Evolutionary conservation across 2,329 filamentous ascomycete species (phyloP).

Genomic region (Trichophyton mentagrophytes): DNA sequence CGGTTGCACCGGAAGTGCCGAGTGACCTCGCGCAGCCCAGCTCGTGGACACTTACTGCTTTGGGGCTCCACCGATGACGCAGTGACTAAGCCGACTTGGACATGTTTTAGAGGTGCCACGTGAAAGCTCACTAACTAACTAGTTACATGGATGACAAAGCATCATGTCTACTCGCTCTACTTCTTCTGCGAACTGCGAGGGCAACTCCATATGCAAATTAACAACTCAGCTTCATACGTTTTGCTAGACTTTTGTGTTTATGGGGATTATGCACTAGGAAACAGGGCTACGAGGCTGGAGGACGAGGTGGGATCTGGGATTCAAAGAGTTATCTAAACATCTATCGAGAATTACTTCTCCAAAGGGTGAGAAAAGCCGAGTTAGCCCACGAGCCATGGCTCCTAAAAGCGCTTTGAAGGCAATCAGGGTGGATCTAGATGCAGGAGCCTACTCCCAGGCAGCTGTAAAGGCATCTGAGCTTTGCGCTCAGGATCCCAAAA

Average conservation of each 20-base stretch:
- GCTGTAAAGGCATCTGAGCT: slow-evolving; percentile 55
- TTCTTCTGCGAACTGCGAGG: no score
- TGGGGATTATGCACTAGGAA: no score
- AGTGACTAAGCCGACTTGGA: background rate
- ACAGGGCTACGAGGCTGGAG: no score
- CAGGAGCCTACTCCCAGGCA: slow-evolving; percentile 66
- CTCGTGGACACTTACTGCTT: slow-evolving; percentile 1
- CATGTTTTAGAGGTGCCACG: background rate
- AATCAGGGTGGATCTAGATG: slow-evolving; percentile 64
- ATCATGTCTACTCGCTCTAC: no score
- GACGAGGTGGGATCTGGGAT: no score
- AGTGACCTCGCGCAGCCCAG: background rate
- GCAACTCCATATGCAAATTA: no score
- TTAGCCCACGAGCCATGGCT: slow-evolving; percentile 23
- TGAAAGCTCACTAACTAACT: no score
- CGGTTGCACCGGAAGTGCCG: background rate
- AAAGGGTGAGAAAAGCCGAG: background rate
- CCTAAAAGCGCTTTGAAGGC: slow-evolving; percentile 66
- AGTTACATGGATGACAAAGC: no score
- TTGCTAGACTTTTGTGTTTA: no score
- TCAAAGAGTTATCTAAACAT: no score
- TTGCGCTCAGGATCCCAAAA: slow-evolving; percentile 58
- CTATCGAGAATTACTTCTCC: no score
- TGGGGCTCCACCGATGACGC: background rate
- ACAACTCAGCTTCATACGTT: no score